Evolutionary conservation across 345 rosid genomes (phyloP).

Genomic region (Lenwebbia sp.): DNA sequence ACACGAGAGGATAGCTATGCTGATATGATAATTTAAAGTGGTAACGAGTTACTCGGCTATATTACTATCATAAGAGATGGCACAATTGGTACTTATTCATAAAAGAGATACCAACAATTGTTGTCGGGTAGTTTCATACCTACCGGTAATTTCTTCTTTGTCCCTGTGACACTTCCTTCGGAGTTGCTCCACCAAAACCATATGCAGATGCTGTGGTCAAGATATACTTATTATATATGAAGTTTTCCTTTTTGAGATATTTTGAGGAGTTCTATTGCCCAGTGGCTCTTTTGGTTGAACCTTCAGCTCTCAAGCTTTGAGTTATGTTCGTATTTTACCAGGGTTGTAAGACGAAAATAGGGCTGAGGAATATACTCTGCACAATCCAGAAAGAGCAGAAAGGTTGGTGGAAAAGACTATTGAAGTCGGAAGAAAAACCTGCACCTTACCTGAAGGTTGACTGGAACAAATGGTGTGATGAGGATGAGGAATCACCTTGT

Average conservation of each 20-base stretch:
- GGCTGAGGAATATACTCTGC: slow-evolving; percentile 82
- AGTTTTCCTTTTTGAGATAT: background rate
- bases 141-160: background rate
- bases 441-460: slow-evolving; percentile 98
- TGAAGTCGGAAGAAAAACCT: slow-evolving; percentile 79
- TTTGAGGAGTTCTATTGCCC: background rate
- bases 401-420: slow-evolving; percentile 88
- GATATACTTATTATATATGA: background rate
- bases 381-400: slow-evolving; percentile 72
- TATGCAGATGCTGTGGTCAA: background rate
- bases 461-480: slow-evolving; percentile 99
- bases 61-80: background rate
- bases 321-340: slow-evolving; percentile 14
- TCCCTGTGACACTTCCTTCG: background rate
- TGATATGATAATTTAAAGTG: background rate
- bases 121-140: background rate
- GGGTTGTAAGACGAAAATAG: slow-evolving; percentile 71
- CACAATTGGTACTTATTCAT: background rate
- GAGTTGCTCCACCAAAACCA: background rate
- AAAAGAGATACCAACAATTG: background rate
- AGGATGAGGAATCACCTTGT: slow-evolving; percentile 64
- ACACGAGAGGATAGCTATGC: background rate
- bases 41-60: background rate
- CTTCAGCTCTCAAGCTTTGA: background rate
- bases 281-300: background rate